Conservation (phyloP, 371 early-diverging fungal genomes). For the Vairimorpha necatrix region DNA sequence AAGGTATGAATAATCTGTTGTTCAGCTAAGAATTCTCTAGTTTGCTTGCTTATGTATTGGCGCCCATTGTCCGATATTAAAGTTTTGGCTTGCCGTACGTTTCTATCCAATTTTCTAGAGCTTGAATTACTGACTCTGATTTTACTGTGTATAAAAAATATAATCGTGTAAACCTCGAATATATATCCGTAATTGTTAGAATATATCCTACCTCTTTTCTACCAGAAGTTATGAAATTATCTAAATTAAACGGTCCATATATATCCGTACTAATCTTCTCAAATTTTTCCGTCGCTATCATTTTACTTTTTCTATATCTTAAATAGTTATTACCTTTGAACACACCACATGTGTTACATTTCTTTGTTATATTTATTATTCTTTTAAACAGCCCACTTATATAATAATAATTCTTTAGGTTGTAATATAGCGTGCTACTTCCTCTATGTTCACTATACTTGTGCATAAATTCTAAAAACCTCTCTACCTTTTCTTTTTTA, state of each 20-base stretch:
- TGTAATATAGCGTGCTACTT: background rate
- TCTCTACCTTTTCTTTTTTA: background rate
- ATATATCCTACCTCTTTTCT: slow-evolving; percentile 8
- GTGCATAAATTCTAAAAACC: background rate
- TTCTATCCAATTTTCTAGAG: slow-evolving; percentile 9
- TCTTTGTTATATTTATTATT: background rate
- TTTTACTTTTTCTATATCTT: background rate
- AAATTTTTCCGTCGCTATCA: background rate
- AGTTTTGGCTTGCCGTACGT: background rate
- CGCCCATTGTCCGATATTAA: slow-evolving; percentile 21
- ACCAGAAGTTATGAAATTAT: background rate
- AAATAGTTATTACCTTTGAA: background rate
- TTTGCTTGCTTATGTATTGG: slow-evolving; percentile 25
- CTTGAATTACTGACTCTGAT: background rate
- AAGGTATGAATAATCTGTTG: slow-evolving; percentile 3
- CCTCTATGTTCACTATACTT: background rate
- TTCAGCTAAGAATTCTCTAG: background rate
- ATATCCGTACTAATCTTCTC: slow-evolving; percentile 10
- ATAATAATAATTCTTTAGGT: too few species aligned
- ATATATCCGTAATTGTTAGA: slow-evolving; percentile 17
- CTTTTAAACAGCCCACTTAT: background rate
- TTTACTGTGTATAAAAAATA: background rate
- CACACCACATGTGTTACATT: background rate
- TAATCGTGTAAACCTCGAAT: slow-evolving; percentile 1
- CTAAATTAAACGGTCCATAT: slow-evolving; percentile 3